Conservation (phyloP, 768 basidiomycete species). For the Xerocomellus dryophilus region DNA sequence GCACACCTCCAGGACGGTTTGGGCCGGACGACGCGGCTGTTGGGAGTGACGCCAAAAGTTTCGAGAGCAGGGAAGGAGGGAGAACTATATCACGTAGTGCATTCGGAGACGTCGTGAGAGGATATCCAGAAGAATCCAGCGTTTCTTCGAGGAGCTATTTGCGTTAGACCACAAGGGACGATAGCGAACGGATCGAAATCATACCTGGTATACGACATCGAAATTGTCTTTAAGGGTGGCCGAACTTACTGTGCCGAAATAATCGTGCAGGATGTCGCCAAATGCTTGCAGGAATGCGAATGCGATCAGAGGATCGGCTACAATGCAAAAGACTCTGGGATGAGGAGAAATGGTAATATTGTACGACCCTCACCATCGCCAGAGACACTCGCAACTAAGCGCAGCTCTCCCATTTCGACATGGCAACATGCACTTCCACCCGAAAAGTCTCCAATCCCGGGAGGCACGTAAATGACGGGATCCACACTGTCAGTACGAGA, state of each 20-base stretch:
- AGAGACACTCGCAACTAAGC: conserved; percentile 76
- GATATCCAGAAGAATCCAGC: conserved; percentile 89
- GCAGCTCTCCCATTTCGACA: conserved; percentile 69
- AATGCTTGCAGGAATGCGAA: conserved; percentile 89
- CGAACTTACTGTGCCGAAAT: conserved; percentile 82
- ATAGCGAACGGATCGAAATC: conserved; percentile 9
- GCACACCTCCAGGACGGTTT: conserved; percentile 31
- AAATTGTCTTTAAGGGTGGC: conserved; percentile 85
- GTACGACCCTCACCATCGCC: conserved; percentile 60
- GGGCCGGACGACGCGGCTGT: conserved; percentile 24
- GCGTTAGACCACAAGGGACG: not conserved
- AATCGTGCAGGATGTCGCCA: conserved; percentile 77
- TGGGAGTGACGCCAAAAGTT: conserved; percentile 47
- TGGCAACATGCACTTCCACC: conserved; percentile 76
- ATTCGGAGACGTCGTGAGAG: conserved; percentile 86
- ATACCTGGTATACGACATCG: conserved; percentile 90
- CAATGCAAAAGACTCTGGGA: not conserved
- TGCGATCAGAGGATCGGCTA: conserved; percentile 87
- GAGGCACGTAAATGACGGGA: conserved; percentile 67
- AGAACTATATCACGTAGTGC: conserved; percentile 91
- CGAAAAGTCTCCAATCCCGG: conserved; percentile 41
- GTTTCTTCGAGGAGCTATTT: conserved; percentile 87
- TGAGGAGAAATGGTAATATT: not conserved
- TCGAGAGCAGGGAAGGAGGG: conserved; percentile 82
- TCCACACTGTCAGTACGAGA: conserved; percentile 56